Percentiles rank a stretch among this genome's conserved stretches.
These are phyloP conservation scores for Ophiostoma novo-ulmi DNA, from an alignment of 2,329 filamentous ascomycete genomes.

Conservation along the genomic window DNA sequence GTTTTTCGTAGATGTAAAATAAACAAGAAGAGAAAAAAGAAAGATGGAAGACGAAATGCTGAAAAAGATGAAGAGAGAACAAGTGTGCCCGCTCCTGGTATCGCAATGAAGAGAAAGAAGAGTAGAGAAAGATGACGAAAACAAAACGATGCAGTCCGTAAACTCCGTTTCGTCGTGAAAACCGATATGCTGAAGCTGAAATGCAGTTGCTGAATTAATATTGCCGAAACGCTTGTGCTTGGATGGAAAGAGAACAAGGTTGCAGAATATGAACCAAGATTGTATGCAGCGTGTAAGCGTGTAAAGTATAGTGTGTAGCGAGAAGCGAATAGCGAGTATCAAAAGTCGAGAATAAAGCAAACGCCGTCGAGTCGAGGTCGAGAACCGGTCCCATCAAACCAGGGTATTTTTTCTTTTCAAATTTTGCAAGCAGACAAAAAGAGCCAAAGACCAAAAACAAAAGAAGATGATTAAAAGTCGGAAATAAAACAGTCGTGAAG, in stretches of 20 bases:
- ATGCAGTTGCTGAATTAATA: constrained; percentile 15
- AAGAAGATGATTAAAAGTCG: constrained; percentile 6
- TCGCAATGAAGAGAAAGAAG: constrained; percentile 29
- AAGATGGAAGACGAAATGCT: constrained; percentile 23
- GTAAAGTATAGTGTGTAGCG: neutral
- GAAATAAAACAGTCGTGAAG: neutral
- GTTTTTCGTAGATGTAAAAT: neutral
- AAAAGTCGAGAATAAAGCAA: neutral
- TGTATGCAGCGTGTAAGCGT: neutral
- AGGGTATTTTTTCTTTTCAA: constrained; percentile 31
- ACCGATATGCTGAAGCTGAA: constrained; percentile 23
- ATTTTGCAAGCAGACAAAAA: constrained; percentile 17
- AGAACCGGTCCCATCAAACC: constrained; percentile 30
- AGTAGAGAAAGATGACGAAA: constrained; percentile 19
- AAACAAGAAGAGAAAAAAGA: neutral
- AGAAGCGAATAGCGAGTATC: neutral
- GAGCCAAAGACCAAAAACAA: constrained; percentile 25
- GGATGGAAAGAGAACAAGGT: neutral
- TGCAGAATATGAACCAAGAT: neutral
- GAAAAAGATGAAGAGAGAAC: constrained; percentile 36
- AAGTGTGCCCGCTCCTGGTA: constrained; percentile 41
- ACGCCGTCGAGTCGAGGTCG: constrained; percentile 3
- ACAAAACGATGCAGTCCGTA: constrained; percentile 29
- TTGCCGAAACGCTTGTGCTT: constrained; percentile 26
- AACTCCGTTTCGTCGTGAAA: constrained; percentile 40